Evolutionary conservation across 179 eudicot genomes (phyloP).

Genomic region (Silene coronaria): DNA sequence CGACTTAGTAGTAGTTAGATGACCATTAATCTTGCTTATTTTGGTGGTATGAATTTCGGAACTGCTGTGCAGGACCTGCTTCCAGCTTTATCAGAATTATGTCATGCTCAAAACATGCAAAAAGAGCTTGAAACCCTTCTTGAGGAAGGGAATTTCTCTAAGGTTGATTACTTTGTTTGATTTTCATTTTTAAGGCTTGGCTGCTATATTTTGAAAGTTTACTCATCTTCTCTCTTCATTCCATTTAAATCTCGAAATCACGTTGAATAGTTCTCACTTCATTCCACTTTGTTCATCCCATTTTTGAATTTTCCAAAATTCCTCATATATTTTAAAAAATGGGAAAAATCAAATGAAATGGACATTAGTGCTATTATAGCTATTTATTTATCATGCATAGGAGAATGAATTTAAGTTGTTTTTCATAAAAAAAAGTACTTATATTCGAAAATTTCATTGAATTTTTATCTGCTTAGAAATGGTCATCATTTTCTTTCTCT

Average conservation of each 20-base stretch:
- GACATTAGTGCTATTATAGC: not conserved
- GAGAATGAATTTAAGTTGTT: not conserved
- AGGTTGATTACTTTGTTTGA: constrained; percentile 40
- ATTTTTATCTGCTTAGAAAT: not conserved
- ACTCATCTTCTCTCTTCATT: not conserved
- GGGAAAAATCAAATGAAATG: not conserved
- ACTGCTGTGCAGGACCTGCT: constrained; percentile 58
- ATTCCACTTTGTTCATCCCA: not conserved
- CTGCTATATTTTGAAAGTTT: not conserved
- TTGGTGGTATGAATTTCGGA: constrained; percentile 1
- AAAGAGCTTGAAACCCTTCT: constrained; percentile 70
- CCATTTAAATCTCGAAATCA: too few species aligned
- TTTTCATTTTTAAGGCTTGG: not conserved
- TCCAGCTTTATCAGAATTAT: constrained; percentile 60
- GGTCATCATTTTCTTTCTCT: not conserved
- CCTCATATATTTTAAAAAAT: not conserved
- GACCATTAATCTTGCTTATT: constrained; percentile 1
- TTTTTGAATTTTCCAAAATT: not conserved
- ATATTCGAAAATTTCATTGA: not conserved
- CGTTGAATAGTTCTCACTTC: not conserved
- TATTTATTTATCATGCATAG: not conserved
- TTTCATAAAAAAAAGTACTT: not conserved
- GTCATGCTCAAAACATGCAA: constrained; percentile 63
- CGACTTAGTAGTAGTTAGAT: not conserved
- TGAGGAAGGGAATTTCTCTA: constrained; percentile 70